Evolutionary conservation across 352 stramenopile species (phyloP).

Genomic region (Phytophthora fragariae): DNA sequence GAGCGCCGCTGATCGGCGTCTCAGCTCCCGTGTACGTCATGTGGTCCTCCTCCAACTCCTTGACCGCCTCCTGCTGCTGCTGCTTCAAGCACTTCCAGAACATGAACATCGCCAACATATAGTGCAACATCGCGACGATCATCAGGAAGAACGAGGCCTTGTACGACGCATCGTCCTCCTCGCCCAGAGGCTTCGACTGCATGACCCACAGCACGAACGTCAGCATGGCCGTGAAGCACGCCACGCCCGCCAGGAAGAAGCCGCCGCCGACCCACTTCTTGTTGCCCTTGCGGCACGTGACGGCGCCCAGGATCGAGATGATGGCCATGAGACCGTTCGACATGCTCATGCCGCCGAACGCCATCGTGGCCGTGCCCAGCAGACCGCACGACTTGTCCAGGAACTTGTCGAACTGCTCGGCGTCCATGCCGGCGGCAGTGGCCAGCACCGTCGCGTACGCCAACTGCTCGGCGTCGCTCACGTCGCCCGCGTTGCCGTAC

Average conservation of each 20-base stretch:
- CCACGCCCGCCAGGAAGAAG: conserved; percentile 15
- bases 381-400: conserved; percentile 54
- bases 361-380: no score
- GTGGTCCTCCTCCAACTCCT: neutral
- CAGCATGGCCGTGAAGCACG: conserved; percentile 13
- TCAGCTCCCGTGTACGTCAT: neutral
- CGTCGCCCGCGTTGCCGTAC: conserved; percentile 42
- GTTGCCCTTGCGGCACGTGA: conserved; percentile 47
- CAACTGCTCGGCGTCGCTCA: conserved; percentile 35
- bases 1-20: no score
- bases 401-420: conserved; percentile 61
- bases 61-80: neutral
- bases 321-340: conserved; percentile 50
- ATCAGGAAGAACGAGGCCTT: conserved; percentile 62
- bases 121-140: conserved; percentile 56
- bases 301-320: conserved; percentile 50
- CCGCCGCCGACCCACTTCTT: conserved; percentile 22
- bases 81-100: conserved; percentile 31
- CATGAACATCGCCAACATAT: conserved; percentile 35
- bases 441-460: conserved; percentile 48
- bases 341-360: conserved; percentile 42
- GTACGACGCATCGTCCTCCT: conserved; percentile 60
- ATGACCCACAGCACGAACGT: conserved; percentile 48
- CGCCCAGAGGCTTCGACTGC: conserved; percentile 54
- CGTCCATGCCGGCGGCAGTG: conserved; percentile 52